These are phyloP conservation scores for Neoascochyta sp. DNA, from an alignment of 2,329 filamentous ascomycete species.

Conservation along the genomic window DNA sequence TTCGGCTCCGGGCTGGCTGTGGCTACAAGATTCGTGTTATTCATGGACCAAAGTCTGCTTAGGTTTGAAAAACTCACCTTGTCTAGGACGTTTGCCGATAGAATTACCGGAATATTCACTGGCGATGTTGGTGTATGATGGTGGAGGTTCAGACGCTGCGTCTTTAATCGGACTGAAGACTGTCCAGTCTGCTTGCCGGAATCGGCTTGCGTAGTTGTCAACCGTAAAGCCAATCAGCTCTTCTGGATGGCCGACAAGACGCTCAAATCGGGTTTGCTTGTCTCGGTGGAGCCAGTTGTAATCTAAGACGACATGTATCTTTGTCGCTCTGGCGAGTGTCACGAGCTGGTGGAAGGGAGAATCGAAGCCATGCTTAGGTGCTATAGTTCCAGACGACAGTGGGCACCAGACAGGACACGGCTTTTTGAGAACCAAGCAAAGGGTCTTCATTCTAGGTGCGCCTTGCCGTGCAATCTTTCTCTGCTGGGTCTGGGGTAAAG, in stretches of 20 bases:
- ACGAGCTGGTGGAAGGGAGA: constrained; percentile 6
- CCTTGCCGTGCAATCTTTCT: constrained; percentile 7
- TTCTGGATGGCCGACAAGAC: constrained; percentile 8
- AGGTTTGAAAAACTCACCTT: constrained; percentile 4
- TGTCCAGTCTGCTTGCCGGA: constrained; percentile 4
- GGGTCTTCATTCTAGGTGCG: constrained; percentile 9
- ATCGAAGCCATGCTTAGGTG: constrained; percentile 5
- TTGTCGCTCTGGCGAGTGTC: constrained; percentile 11
- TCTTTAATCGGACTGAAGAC: constrained; percentile 6
- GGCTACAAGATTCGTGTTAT: constrained; percentile 1
- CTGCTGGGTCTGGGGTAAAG: constrained; percentile 1
- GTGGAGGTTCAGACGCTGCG: constrained; percentile 6
- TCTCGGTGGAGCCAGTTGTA: constrained; percentile 14
- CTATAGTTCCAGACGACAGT: neutral
- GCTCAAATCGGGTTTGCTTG: constrained; percentile 5
- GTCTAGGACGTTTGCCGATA: constrained; percentile 10
- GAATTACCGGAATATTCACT: too few relatives aligned
- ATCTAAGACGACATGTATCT: constrained; percentile 13
- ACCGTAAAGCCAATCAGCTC: constrained; percentile 9
- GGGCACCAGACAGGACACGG: constrained; percentile 11
- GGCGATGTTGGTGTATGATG: constrained; percentile 9
- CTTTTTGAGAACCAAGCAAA: constrained; percentile 6
- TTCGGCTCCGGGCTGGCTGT: constrained; percentile 4
- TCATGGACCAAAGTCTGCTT: neutral
- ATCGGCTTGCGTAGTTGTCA: constrained; percentile 1